Evolutionary conservation across 1,139 yeast species (phyloP), one percentile per base, ranked within the genome.

Genomic region (Hemisphaericaspora xylofermentans): DNA sequence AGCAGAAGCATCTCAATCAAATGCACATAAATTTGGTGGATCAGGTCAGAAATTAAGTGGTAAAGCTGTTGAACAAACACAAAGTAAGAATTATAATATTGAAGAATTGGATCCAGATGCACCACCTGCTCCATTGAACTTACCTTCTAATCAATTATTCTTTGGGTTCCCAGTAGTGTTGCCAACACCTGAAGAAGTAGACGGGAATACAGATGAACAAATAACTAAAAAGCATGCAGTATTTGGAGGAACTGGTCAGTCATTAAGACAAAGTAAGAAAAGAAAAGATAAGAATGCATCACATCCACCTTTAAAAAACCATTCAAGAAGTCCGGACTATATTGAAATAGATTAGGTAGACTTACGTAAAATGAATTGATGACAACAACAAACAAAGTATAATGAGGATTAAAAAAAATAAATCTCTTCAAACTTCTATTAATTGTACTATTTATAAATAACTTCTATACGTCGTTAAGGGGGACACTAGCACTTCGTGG

Each of bases 81-180:
- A 46, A 51, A 42, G 43, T 42, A 45, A 34, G 15, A 13, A 28
- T 35, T 47, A 53, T 28, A 56, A 56, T 31, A 61, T 68, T 24
- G 72, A 66, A 33, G 74, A 70, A 40, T 59, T 74, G 43, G 78
- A 74, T 49, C 68, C 73, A 6, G 62, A 71, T 43, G 84, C 82
- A 0, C 80, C 83, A 3, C 86, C 95, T 1, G 85, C 81, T 1
- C 86, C 94, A 12, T 66, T 93, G 41, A 65, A 71, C 13, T 67
- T 93, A 35, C 95, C 96, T 0, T 84, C 76, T 30, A 96, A 95
- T 24, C 94, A 88, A 58, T 70, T 93, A 15, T 93, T 93, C 59
- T 91, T 94, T 61, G 99, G 99, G 1, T 93, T 84, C 60, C 97
- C 98, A 0, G 79, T 87, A 4, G 77, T 81, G 3, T 82, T 89